A percentile compares a stretch with the other conserved stretches of the same genome.
Evolutionary conservation across 1,284 basidiomycete genomes (phyloP).

Genomic region (Tylopilus sp.): DNA sequence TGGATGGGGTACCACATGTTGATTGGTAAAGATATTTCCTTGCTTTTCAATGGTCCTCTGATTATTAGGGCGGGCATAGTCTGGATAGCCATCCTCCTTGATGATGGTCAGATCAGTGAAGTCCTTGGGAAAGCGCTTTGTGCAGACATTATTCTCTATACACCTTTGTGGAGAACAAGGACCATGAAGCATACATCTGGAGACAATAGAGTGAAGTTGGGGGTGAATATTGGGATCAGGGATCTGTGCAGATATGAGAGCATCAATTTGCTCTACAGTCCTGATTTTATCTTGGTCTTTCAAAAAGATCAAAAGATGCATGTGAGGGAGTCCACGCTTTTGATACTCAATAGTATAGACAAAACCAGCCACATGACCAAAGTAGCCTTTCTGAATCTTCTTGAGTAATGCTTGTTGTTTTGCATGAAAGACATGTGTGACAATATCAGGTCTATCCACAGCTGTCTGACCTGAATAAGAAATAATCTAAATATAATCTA

Average conservation of each 20-base stretch:
- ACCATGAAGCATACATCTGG: constrained; percentile 23
- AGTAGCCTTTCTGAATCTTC: constrained; percentile 17
- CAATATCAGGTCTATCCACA: constrained; percentile 57
- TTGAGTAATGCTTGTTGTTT: constrained; percentile 53
- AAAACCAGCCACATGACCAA: constrained; percentile 13
- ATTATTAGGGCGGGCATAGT: constrained; percentile 23
- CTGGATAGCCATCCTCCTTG: constrained; percentile 22
- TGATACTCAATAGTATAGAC: constrained; percentile 31
- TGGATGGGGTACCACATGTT: constrained; percentile 11
- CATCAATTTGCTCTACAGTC: constrained; percentile 10
- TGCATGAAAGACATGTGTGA: constrained; percentile 55
- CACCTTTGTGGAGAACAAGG: constrained; percentile 18
- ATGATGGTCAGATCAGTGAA: constrained; percentile 9
- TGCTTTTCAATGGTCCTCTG: constrained; percentile 12
- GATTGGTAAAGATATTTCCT: constrained; percentile 9
- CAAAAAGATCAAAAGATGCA: constrained; percentile 48
- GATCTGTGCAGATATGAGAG: constrained; percentile 18
- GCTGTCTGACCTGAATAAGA: constrained; percentile 42
- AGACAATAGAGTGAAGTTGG: constrained; percentile 1
- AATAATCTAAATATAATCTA: too few relatives aligned
- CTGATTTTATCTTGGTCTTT: constrained; percentile 10
- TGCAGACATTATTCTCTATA: constrained; percentile 12
- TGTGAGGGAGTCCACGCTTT: constrained; percentile 20
- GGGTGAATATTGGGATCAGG: constrained; percentile 4
- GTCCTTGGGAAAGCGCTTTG: constrained; percentile 14